Percentiles rank a stretch among this genome's conserved stretches.
These are phyloP conservation scores for Hymenoscyphus scutula DNA, from an alignment of 2,329 filamentous ascomycete genomes.

Conservation along the genomic window DNA sequence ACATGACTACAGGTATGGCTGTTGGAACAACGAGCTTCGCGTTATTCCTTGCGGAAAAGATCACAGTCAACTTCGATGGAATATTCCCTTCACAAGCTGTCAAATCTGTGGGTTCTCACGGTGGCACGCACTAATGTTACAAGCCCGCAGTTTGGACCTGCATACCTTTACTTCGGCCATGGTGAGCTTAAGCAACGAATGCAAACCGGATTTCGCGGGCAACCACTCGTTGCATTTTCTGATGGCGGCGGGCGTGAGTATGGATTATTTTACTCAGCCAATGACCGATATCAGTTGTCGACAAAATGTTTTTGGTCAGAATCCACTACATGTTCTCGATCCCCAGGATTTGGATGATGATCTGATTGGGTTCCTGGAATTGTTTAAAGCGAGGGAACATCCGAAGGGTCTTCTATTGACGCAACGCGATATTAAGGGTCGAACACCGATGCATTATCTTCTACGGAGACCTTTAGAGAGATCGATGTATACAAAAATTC, in stretches of 20 bases:
- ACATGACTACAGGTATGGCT: slow-evolving; percentile 22
- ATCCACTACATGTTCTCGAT: slow-evolving; percentile 22
- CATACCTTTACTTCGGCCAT: slow-evolving; percentile 19
- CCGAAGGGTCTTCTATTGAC: slow-evolving; percentile 24
- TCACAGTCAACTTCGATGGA: slow-evolving; percentile 24
- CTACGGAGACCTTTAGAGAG: slow-evolving; percentile 25
- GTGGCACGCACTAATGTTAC: slow-evolving; percentile 28
- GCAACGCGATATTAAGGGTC: slow-evolving; percentile 28
- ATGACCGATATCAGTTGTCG: slow-evolving; percentile 13
- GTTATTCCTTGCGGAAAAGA: slow-evolving; percentile 26
- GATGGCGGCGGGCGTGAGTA: slow-evolving; percentile 27
- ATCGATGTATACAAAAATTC: slow-evolving; percentile 21
- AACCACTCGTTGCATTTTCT: slow-evolving; percentile 27
- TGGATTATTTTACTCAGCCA: slow-evolving; percentile 24
- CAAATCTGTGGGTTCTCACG: slow-evolving; percentile 25
- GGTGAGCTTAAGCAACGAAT: slow-evolving; percentile 13
- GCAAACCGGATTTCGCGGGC: slow-evolving; percentile 25
- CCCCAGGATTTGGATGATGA: slow-evolving; percentile 24
- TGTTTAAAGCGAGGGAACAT: slow-evolving; percentile 21
- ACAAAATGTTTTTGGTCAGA: slow-evolving; percentile 27
- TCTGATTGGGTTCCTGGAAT: slow-evolving; percentile 23
- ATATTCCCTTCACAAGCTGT: slow-evolving; percentile 21
- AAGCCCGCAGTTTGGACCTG: slow-evolving; percentile 21
- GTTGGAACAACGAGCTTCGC: slow-evolving; percentile 25
- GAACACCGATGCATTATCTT: slow-evolving; percentile 27